Conservation (phyloP, 352 stramenopile genomes). For the Phytophthora agathidicida region DNA sequence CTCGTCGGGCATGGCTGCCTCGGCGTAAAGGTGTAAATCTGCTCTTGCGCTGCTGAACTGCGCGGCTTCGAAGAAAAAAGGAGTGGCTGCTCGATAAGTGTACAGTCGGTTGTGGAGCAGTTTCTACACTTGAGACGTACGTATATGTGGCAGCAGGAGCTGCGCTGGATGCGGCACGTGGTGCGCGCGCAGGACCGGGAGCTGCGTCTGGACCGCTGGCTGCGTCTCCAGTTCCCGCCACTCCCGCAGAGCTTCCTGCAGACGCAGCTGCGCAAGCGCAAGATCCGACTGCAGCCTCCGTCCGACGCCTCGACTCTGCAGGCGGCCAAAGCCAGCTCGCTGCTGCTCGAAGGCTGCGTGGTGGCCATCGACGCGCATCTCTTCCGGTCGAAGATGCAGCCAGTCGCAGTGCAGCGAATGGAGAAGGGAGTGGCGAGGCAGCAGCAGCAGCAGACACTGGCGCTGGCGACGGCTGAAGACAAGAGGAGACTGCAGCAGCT, state of each 20-base stretch:
- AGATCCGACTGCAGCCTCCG: conserved; percentile 54
- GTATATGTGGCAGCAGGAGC: conserved; percentile 39
- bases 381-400: conserved; percentile 40
- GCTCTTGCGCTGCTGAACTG: conserved; percentile 12
- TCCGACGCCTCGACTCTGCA: neutral
- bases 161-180: conserved; percentile 60
- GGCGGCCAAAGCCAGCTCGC: conserved; percentile 30
- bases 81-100: too few relatives aligned
- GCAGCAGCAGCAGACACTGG: too few relatives aligned
- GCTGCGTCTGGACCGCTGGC: conserved; percentile 75
- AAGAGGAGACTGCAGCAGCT: conserved; percentile 30
- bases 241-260: conserved; percentile 68
- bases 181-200: conserved; percentile 54
- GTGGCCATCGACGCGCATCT: conserved; percentile 63
- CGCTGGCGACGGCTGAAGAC: neutral
- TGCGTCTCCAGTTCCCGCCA: conserved; percentile 54
- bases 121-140: neutral
- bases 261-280: conserved; percentile 66
- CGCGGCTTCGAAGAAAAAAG: too few relatives aligned
- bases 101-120: too few relatives aligned
- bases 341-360: conserved; percentile 45
- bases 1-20: neutral
- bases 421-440: neutral
- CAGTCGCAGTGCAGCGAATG: neutral
- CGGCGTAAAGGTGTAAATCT: neutral